These are phyloP conservation scores for Chrysosphaeria jannelii DNA, from an alignment of 2,329 filamentous ascomycete species.

Conservation along the genomic window DNA sequence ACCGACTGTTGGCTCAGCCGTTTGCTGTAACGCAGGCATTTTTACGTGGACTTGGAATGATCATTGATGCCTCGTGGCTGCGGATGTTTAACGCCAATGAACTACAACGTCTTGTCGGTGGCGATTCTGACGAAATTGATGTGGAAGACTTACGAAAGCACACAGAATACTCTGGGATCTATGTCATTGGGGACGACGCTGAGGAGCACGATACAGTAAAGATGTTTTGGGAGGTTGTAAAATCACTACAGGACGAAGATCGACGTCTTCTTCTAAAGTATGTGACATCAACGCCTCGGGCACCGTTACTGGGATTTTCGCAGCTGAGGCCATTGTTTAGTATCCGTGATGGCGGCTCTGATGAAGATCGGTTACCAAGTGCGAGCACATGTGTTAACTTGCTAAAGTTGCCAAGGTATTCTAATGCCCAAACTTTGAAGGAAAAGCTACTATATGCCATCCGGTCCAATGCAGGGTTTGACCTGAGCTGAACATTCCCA, in stretches of 20 bases:
- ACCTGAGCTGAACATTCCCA: constrained; percentile 25
- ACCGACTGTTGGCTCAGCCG: constrained; percentile 59
- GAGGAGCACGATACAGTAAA: constrained; percentile 60
- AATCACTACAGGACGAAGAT: constrained; percentile 41
- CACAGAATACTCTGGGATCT: constrained; percentile 68
- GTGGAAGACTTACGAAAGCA: constrained; percentile 60
- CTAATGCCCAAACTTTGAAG: constrained; percentile 28
- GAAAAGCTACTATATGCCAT: constrained; percentile 74
- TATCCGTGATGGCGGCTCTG: constrained; percentile 55
- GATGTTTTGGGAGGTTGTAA: constrained; percentile 80
- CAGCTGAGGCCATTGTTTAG: constrained; percentile 66
- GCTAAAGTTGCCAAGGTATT: constrained; percentile 70
- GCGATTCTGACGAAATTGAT: constrained; percentile 62
- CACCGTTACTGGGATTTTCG: constrained; percentile 66
- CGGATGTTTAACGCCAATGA: constrained; percentile 97
- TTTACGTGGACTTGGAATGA: constrained; percentile 53
- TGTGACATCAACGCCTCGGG: constrained; percentile 75
- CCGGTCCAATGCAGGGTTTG: constrained; percentile 74
- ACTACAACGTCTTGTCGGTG: constrained; percentile 74
- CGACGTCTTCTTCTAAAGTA: constrained; percentile 75
- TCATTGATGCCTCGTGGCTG: constrained; percentile 79
- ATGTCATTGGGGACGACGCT: constrained; percentile 66
- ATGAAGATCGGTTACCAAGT: constrained; percentile 56
- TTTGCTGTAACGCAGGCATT: constrained; percentile 64
- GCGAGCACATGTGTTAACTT: constrained; percentile 92